Conservation (phyloP, 177 flowering plant genomes). For the Vitis hybrid region DNA sequence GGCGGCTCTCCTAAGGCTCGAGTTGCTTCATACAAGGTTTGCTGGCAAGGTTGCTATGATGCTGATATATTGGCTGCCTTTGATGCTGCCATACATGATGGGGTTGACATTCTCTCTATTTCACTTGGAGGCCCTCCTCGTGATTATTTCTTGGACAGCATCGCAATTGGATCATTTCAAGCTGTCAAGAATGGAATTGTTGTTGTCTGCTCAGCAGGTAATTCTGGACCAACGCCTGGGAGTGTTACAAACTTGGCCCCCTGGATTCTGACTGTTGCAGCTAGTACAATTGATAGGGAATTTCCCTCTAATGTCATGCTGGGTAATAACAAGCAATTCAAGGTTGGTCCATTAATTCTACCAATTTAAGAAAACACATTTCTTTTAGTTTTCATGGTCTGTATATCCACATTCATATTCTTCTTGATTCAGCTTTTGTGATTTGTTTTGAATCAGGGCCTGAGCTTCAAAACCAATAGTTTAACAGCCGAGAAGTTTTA, state of each 20-base stretch:
- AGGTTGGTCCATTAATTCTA: not conserved
- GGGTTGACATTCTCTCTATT: constrained; percentile 29
- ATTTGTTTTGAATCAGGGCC: not conserved
- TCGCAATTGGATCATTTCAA: constrained; percentile 29
- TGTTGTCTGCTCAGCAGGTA: constrained; percentile 32
- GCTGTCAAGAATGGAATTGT: constrained; percentile 22
- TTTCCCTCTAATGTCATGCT: not conserved
- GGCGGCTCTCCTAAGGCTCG: constrained; percentile 37
- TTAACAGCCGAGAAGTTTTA: not conserved
- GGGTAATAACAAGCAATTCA: not conserved
- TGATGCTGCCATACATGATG: constrained; percentile 29
- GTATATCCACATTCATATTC: too few species aligned
- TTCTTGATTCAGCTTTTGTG: not conserved
- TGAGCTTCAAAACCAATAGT: not conserved
- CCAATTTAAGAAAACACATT: too few species aligned
- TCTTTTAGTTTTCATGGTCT: too few species aligned
- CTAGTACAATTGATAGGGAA: not conserved
- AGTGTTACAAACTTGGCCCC: constrained; percentile 26
- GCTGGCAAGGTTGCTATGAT: constrained; percentile 23
- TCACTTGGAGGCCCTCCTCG: constrained; percentile 16
- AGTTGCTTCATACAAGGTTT: constrained; percentile 30
- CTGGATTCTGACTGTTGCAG: constrained; percentile 21
- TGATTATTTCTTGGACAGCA: constrained; percentile 1
- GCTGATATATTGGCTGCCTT: constrained; percentile 25
- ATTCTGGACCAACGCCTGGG: constrained; percentile 12